Conservation (phyloP, 257 asterid genomes). For the Coffea eugenioides region DNA sequence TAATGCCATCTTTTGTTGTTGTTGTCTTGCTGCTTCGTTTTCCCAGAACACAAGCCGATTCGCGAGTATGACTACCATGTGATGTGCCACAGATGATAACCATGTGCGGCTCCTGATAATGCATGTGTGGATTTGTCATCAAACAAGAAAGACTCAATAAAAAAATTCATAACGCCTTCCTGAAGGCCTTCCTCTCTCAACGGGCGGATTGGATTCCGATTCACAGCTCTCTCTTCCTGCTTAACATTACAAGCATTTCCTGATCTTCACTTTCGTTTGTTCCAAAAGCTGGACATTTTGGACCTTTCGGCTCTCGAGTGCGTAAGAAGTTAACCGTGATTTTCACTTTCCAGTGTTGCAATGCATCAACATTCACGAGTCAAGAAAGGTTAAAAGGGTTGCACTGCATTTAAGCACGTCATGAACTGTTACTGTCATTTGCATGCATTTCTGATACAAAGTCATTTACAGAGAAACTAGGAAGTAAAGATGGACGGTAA, state of each 20-base stretch:
- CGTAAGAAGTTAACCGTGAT: neutral
- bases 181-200: neutral
- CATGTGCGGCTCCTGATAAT: slow-evolving; percentile 19
- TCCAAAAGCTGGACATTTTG: neutral
- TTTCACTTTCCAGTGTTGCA: neutral
- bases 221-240: neutral
- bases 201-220: neutral
- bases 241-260: neutral
- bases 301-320: neutral
- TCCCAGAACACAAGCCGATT: too few species aligned
- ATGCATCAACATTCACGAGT: neutral
- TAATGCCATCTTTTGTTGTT: neutral
- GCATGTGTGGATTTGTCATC: slow-evolving; percentile 7
- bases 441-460: neutral
- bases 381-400: neutral
- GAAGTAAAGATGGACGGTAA: neutral
- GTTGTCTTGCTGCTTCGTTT: neutral
- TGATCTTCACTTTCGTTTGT: accelerated
- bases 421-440: neutral
- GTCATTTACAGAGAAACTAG: neutral
- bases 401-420: neutral
- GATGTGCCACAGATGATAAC: slow-evolving; percentile 22
- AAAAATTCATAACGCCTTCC: neutral
- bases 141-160: too few species aligned
- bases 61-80: slow-evolving; percentile 12